Evolutionary conservation across 345 rosid species (phyloP).

Genomic region (Eucalyptus coolabah): DNA sequence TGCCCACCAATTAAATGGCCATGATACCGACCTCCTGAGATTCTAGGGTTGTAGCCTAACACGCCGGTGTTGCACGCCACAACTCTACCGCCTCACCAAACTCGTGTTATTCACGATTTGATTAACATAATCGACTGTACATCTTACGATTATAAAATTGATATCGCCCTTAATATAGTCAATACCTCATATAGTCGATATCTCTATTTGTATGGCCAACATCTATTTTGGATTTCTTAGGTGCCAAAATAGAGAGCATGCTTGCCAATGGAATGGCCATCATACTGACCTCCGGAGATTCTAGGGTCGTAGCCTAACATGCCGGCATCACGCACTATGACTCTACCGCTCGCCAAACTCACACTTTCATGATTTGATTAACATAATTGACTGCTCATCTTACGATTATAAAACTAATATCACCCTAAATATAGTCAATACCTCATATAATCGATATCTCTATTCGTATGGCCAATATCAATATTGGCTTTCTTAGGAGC

Average conservation of each 20-base stretch:
- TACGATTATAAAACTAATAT: neutral
- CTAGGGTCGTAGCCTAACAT: neutral
- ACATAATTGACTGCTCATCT: neutral
- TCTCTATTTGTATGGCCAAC: rapidly evolving
- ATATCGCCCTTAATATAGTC: neutral
- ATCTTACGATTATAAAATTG: neutral
- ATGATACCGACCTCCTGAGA: neutral
- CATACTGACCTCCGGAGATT: neutral
- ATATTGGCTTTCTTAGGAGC: neutral
- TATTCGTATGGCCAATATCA: neutral
- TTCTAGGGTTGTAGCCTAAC: neutral
- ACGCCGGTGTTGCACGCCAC: rapidly evolving
- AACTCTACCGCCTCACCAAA: neutral
- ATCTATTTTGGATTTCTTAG: neutral
- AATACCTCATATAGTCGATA: neutral
- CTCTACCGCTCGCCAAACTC: neutral
- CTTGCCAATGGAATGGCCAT: neutral
- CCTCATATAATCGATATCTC: neutral
- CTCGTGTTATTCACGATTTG: neutral
- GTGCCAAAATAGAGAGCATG: neutral
- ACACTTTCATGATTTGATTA: neutral
- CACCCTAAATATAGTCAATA: neutral
- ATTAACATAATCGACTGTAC: neutral
- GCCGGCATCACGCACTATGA: rapidly evolving
- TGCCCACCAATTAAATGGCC: neutral